Evolutionary conservation across 371 early-diverging fungal genomes (phyloP), one percentile per base, ranked within the genome.

Genomic region (Choanephora cucurbitarum): DNA sequence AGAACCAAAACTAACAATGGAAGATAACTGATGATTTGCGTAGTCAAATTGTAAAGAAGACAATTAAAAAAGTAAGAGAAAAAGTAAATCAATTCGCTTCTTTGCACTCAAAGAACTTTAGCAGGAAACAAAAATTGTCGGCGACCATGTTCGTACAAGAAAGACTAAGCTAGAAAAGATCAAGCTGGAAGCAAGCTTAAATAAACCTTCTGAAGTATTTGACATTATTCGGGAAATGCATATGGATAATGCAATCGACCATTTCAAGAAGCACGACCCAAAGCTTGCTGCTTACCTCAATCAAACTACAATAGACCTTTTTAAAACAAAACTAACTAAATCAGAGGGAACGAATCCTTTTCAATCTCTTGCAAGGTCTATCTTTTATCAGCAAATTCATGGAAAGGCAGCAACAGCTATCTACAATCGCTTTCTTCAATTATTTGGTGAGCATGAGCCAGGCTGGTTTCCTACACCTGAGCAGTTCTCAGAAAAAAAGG

Each of bases 341-440:
- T 57, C 55, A 40, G 18, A 33, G 39, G 37, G 14, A 13, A 37
- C 37, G 11, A 37, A 14, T 11, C 37, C 37, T 2, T 37, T 14
- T 34, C 69, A 74, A 17, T 60, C 69, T 18, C 49, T 79, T 1
- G 49, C 72, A 15, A 55, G 57, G 9, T 51, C 78, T 8, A 82
- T 84, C 34, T 67, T 84, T 9, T 81, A 74, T 53, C 85, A 84
- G 51, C 83, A 82, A 59, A 68, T 82, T 7, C 60, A 72, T 53
- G 83, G 83, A 1, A 74, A 76, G 28, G 82, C 77, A 1, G 82
- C 80, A 10, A 47, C 67, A 8, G 55, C 75, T 2, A 81, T 81
- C 42, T 52, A 63, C n/a, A 46, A 52, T 2, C 61, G 69, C 2
- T 82, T 80, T 43, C 19, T 84, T 5, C 46, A 58, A 9, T 56